Evolutionary conservation across 768 basidiomycete genomes (phyloP).

Genomic region (Tylopilus cervinicoccineus): DNA sequence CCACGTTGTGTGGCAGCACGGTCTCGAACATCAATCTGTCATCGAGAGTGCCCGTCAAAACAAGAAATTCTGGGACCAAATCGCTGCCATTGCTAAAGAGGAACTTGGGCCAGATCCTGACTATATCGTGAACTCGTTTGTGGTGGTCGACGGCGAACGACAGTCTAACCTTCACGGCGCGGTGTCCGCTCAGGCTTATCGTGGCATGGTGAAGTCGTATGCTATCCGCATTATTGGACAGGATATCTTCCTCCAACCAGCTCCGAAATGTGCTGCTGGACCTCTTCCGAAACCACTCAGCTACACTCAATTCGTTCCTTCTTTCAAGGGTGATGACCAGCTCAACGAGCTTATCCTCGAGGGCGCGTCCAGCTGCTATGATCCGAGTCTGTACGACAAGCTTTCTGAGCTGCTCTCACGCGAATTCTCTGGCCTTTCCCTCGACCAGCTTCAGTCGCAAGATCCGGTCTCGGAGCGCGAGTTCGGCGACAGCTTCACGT

Average conservation of each 20-base stretch:
- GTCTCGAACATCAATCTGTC: conserved; percentile 61
- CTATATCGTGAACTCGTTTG: conserved; percentile 50
- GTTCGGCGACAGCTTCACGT: conserved; percentile 78
- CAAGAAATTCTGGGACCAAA: conserved; percentile 63
- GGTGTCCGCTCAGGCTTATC: conserved; percentile 62
- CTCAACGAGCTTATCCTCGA: conserved; percentile 64
- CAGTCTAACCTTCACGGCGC: conserved; percentile 59
- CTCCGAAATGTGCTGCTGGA: conserved; percentile 34
- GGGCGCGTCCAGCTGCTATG: conserved; percentile 67
- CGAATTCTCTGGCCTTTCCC: conserved; percentile 54
- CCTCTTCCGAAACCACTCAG: conserved; percentile 52
- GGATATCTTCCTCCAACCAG: conserved; percentile 64
- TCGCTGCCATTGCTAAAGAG: conserved; percentile 58
- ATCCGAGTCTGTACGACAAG: conserved; percentile 66
- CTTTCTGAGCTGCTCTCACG: conserved; percentile 46
- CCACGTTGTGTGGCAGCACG: conserved; percentile 76
- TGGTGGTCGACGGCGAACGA: conserved; percentile 32
- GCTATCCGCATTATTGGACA: conserved; percentile 71
- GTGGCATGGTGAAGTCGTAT: conserved; percentile 66
- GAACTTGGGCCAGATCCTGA: conserved; percentile 76
- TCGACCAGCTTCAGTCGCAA: conserved; percentile 62
- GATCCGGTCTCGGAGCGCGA: conserved; percentile 65
- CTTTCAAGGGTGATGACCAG: conserved; percentile 60
- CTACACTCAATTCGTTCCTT: conserved; percentile 51
- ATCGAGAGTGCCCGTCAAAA: conserved; percentile 56